Evolutionary conservation across 2,329 filamentous ascomycete species (phyloP), one percentile per base, ranked within the genome.

Genomic region (Chalaropsis ovoidea): DNA sequence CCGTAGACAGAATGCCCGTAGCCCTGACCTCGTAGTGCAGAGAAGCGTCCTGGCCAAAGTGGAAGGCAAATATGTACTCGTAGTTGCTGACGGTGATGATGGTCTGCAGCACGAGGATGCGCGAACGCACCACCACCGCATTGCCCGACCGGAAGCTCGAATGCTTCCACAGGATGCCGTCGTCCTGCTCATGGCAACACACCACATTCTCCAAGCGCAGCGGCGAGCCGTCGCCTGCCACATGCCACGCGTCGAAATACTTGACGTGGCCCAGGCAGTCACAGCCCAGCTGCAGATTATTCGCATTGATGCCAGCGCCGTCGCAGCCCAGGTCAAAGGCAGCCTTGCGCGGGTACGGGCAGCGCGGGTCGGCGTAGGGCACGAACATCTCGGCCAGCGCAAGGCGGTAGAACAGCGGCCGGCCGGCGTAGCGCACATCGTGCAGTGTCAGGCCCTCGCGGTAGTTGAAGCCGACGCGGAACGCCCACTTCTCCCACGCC

Each of bases 291-390:
- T 77, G 75, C 1, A 89, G 77, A 67, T 87, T 87, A 72, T 89
- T 89, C 22, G 85, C 83, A 62, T 79, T 83, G 68, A 83, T 78
- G 0, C 86, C 86, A 3, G 82, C 81, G 11, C 85, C 86, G 31
- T 82, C 84, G 66, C 88, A 84, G 1, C 86, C 86, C 67, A 88
- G 82, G 69, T 89, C 86, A 68, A 89, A 89, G 0, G 86, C 86
- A 17, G 83, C 81, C 71, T 89, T 89, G 24, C 85, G 79, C 19
- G 84, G 83, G 71, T 83, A 88, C 0, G 85, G 85, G 1, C 78
- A 74, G 6, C 85, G 79, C 1, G 82, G 83, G 69, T 88, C 86
- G 0, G 79, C 84, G 67, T 89, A 89, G 0, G 85, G 84, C 0
- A 88, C 84, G 17, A 83, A 81, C 87, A 89, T 89, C 71, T 89